Conservation (phyloP, 441 rosid species). For the Gossypium davidsonii region DNA sequence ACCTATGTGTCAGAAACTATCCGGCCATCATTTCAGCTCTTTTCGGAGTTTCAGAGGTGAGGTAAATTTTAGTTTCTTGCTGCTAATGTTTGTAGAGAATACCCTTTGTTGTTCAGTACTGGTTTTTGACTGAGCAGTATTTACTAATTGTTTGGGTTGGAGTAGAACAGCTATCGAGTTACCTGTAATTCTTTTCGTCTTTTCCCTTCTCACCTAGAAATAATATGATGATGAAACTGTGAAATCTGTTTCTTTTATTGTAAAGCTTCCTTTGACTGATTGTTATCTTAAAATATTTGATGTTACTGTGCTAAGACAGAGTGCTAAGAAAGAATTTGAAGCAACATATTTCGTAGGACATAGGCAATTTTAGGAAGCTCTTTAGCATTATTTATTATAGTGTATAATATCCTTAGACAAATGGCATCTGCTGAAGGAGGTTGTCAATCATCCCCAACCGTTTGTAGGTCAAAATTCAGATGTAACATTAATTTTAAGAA, state of each 20-base stretch:
- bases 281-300: neutral
- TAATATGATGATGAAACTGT: neutral
- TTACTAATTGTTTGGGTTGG: neutral
- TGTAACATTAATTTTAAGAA: neutral
- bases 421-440: neutral
- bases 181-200: neutral
- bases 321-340: neutral
- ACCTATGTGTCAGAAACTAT: conserved; percentile 56
- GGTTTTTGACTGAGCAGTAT: neutral
- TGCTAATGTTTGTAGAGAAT: neutral
- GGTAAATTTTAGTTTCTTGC: conserved; percentile 21
- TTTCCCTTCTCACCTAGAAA: neutral
- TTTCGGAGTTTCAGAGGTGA: conserved; percentile 55
- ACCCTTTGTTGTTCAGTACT: neutral
- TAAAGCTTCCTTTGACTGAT: neutral
- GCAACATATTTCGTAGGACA: neutral
- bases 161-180: neutral
- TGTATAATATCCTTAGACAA: neutral
- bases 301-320: neutral
- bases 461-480: neutral
- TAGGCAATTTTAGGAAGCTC: neutral
- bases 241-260: neutral
- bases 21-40: conserved; percentile 72
- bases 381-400: neutral
- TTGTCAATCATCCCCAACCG: neutral